Conservation (phyloP, 352 stramenopile genomes). For the Thalassiosira exigua region DNA sequence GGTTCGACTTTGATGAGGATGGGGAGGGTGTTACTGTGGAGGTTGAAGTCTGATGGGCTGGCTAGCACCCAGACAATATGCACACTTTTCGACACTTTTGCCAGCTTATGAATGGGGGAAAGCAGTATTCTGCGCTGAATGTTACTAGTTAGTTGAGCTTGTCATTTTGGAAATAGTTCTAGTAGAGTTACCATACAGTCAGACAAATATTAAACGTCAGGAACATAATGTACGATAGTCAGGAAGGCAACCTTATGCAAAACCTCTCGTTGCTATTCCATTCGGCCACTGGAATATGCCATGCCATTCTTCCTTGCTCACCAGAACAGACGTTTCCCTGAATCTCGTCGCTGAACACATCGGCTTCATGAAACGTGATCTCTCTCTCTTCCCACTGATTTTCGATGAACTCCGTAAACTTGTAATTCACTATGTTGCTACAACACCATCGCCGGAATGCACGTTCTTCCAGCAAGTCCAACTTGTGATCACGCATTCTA, state of each 20-base stretch:
- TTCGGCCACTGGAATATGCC: constrained; percentile 70
- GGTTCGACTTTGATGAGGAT: constrained; percentile 44
- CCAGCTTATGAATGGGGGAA: too few species aligned
- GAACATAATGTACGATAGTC: too few species aligned
- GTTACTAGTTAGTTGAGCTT: too few species aligned
- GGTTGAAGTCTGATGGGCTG: constrained; percentile 25
- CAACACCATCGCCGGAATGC: constrained; percentile 88
- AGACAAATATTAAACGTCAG: too few species aligned
- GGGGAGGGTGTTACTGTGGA: constrained; percentile 30
- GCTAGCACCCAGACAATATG: too few species aligned
- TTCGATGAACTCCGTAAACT: constrained; percentile 58
- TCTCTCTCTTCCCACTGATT: constrained; percentile 45
- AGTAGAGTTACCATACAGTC: too few species aligned
- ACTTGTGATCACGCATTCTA: constrained; percentile 94
- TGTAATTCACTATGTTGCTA: constrained; percentile 69
- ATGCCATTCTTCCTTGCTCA: constrained; percentile 37
- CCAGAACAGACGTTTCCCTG: constrained; percentile 47
- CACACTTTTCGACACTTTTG: too few species aligned
- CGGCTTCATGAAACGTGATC: constrained; percentile 50
- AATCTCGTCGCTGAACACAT: constrained; percentile 68
- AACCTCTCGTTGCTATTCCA: constrained; percentile 71
- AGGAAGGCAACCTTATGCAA: constrained; percentile 54
- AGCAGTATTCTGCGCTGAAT: too few species aligned
- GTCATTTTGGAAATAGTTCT: too few species aligned
- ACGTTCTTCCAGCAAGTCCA: constrained; percentile 91